Evolutionary conservation across 2,329 filamentous ascomycete species (phyloP).

Genomic region (Ophiosphaerella herpotricha): DNA sequence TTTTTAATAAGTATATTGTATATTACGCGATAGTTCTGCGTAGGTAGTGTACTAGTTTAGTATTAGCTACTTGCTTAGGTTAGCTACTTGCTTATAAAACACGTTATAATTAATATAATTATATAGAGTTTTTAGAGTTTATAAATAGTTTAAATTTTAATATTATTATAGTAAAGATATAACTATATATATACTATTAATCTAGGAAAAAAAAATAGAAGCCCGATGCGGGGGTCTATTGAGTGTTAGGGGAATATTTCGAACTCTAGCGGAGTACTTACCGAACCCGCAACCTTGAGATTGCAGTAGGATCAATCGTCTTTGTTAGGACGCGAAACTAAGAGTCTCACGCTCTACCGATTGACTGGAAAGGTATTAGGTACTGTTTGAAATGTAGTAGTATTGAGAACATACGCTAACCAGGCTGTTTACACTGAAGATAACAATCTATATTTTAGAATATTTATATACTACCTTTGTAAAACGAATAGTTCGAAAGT

Average conservation of each 20-base stretch:
- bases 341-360: conserved; percentile 51
- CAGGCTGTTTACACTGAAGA: background rate
- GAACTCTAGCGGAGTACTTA: background rate
- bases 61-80: too few relatives aligned
- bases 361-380: conserved; percentile 26
- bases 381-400: background rate
- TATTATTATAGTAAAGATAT: too few relatives aligned
- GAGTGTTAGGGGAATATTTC: background rate
- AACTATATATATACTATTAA: too few relatives aligned
- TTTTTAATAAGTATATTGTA: too few relatives aligned
- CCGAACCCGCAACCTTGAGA: conserved; percentile 43
- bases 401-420: background rate
- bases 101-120: too few relatives aligned
- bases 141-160: too few relatives aligned
- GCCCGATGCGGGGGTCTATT: conserved; percentile 48
- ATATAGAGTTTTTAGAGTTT: too few relatives aligned
- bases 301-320: conserved; percentile 34
- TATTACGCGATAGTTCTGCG: too few relatives aligned
- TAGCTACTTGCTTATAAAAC: too few relatives aligned
- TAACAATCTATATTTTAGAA: background rate
- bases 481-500: background rate
- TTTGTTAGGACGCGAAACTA: conserved; percentile 24
- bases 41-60: too few relatives aligned
- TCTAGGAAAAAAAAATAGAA: conserved; percentile 7
- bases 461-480: background rate